phyloP scores from a whole-genome alignment of 305 asterid species.

The Solanum hybrid region DNA sequence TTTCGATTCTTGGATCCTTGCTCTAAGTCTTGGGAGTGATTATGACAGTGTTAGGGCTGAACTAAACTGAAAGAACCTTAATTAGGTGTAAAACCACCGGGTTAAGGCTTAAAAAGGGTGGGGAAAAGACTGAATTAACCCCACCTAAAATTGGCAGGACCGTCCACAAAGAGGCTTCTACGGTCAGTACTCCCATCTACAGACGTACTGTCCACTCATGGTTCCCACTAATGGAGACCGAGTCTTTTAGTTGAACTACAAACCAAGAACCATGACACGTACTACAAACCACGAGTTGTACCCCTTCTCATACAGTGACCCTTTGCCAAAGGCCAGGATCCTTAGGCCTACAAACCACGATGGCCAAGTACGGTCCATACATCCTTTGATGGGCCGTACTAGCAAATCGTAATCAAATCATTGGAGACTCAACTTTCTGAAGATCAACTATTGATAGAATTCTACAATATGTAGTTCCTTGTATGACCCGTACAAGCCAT shows the following conservation, averaged over 20 bases:
- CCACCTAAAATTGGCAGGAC: background rate
- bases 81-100: background rate
- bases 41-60: background rate
- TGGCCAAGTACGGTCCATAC: background rate
- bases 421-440: background rate
- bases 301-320: background rate
- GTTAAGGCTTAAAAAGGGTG: background rate
- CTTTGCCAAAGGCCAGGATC: background rate
- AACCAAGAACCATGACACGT: background rate
- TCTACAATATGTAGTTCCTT: too few species aligned
- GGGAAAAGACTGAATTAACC: background rate
- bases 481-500: background rate
- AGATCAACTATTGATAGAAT: background rate
- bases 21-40: background rate
- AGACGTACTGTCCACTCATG: background rate
- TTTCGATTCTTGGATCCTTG: background rate
- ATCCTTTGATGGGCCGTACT: background rate
- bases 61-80: too few species aligned
- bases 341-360: background rate
- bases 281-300: too few species aligned
- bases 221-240: background rate
- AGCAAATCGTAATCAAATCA: background rate
- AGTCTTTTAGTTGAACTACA: background rate
- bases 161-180: background rate
- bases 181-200: background rate